phyloP scores from a whole-genome alignment of 768 basidiomycete genomes.

The Rhodotorula paludigena region DNA sequence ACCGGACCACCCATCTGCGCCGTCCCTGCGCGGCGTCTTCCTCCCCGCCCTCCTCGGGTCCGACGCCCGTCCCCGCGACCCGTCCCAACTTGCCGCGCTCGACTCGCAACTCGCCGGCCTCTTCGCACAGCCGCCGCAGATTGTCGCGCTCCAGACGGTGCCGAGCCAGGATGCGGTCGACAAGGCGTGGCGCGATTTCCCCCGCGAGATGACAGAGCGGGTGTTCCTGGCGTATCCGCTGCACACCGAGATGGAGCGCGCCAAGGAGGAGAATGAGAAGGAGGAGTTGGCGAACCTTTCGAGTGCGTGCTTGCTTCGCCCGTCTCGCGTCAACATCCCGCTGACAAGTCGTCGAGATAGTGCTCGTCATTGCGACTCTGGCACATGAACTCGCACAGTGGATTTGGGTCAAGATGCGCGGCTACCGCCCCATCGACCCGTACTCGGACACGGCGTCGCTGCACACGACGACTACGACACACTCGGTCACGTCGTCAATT shows the following conservation, averaged over 20 bases:
- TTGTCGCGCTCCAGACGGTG: slow-evolving; percentile 24
- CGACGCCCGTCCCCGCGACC: not conserved
- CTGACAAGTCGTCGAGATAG: too few relatives aligned
- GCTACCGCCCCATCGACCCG: slow-evolving; percentile 6
- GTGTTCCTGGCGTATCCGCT: slow-evolving; percentile 11
- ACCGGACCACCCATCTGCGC: not conserved
- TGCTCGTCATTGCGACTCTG: slow-evolving; percentile 29
- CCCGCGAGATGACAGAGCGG: not conserved
- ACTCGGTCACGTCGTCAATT: slow-evolving; percentile 4
- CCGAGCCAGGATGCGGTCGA: slow-evolving; percentile 12
- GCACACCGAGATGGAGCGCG: slow-evolving; percentile 22
- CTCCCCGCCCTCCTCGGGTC: slow-evolving; percentile 21
- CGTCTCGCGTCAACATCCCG: too few relatives aligned
- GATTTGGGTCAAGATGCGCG: slow-evolving; percentile 30
- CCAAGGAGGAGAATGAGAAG: slow-evolving; percentile 5
- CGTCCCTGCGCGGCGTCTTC: slow-evolving; percentile 25
- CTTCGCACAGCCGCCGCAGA: slow-evolving; percentile 2
- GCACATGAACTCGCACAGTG: slow-evolving; percentile 30
- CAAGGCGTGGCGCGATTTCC: slow-evolving; percentile 5
- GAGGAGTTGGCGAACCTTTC: slow-evolving; percentile 27
- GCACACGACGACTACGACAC: slow-evolving; percentile 7
- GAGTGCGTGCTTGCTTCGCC: slow-evolving; percentile 19
- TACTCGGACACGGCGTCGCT: slow-evolving; percentile 17
- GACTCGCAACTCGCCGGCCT: slow-evolving; percentile 14
- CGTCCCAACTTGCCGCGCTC: too few relatives aligned